phyloP scores from a whole-genome alignment of 2,329 filamentous ascomycete genomes.

The Penicillium palitans region DNA sequence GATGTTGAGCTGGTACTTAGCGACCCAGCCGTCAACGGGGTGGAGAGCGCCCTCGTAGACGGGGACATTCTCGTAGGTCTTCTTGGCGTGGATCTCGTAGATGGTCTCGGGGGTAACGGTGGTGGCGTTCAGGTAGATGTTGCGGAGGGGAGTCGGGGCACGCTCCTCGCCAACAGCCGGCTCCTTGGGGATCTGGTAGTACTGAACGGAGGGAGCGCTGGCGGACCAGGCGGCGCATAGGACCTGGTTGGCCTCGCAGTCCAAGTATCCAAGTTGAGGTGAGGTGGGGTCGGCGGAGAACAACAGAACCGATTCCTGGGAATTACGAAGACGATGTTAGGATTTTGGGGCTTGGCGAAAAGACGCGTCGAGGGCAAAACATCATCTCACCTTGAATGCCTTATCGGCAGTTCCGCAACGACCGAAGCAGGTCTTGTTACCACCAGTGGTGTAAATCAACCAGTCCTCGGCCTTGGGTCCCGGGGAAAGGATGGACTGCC shows the following conservation, averaged over 20 bases:
- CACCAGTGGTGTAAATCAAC: constrained; percentile 63
- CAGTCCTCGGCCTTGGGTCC: constrained; percentile 51
- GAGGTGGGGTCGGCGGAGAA: constrained; percentile 55
- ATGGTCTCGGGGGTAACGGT: constrained; percentile 58
- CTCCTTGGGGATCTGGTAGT: constrained; percentile 57
- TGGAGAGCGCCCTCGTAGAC: constrained; percentile 62
- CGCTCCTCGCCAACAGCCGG: constrained; percentile 52
- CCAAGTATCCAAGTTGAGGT: constrained; percentile 58
- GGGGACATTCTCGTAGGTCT: constrained; percentile 53
- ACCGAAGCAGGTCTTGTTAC: constrained; percentile 65
- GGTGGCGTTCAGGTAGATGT: constrained; percentile 58
- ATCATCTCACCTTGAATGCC: constrained; percentile 50
- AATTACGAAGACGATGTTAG: constrained; percentile 2
- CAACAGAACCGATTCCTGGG: constrained; percentile 54
- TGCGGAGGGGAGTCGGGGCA: constrained; percentile 54
- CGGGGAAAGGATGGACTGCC: constrained; percentile 53
- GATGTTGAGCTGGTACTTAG: constrained; percentile 54
- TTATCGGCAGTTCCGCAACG: constrained; percentile 56
- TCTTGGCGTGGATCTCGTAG: constrained; percentile 57
- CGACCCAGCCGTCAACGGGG: constrained; percentile 60
- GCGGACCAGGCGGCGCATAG: constrained; percentile 63
- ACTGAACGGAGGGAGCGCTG: constrained; percentile 57
- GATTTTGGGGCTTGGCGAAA: not conserved
- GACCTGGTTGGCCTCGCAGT: constrained; percentile 60
- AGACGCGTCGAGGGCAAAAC: not conserved